Percentiles rank a stretch among this genome's conserved stretches.
phyloP scores from a whole-genome alignment of 1,284 basidiomycete genomes.

The Moniliophthora roreri region DNA sequence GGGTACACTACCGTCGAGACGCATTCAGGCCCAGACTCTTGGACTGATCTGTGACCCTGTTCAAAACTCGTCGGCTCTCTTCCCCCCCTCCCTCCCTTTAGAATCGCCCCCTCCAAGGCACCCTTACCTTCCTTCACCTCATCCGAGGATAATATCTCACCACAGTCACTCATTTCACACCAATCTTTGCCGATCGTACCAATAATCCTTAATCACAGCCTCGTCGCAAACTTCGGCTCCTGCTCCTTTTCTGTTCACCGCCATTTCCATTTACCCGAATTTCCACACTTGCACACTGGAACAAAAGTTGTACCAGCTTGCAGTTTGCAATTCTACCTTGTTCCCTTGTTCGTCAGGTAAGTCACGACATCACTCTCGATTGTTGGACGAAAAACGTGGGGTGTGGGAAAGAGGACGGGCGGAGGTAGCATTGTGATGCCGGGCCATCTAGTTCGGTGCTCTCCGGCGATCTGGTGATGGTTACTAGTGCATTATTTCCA shows the following conservation, averaged over 20 bases:
- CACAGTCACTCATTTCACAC: constrained; percentile 15
- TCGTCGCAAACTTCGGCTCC: background rate
- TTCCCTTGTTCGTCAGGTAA: too few species aligned
- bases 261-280: too few species aligned
- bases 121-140: constrained; percentile 1
- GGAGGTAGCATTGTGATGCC: background rate
- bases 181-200: constrained; percentile 1
- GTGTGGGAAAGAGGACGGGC: too few species aligned
- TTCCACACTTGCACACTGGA: too few species aligned
- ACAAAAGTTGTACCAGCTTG: too few species aligned
- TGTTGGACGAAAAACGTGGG: too few species aligned
- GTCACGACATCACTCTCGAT: too few species aligned
- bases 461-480: constrained; percentile 4
- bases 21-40: too few species aligned
- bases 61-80: constrained; percentile 3
- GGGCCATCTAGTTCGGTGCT: too few species aligned
- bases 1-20: background rate
- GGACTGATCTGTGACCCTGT: too few species aligned
- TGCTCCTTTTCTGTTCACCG: too few species aligned
- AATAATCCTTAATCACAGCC: background rate
- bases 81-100: background rate
- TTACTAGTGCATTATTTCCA: constrained; percentile 1
- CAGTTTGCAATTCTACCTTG: too few species aligned
- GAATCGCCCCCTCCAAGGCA: constrained; percentile 4
- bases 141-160: constrained; percentile 5